phyloP scores from a whole-genome alignment of 2,329 filamentous ascomycete species.

The Allantophomopsis lycopodina region DNA sequence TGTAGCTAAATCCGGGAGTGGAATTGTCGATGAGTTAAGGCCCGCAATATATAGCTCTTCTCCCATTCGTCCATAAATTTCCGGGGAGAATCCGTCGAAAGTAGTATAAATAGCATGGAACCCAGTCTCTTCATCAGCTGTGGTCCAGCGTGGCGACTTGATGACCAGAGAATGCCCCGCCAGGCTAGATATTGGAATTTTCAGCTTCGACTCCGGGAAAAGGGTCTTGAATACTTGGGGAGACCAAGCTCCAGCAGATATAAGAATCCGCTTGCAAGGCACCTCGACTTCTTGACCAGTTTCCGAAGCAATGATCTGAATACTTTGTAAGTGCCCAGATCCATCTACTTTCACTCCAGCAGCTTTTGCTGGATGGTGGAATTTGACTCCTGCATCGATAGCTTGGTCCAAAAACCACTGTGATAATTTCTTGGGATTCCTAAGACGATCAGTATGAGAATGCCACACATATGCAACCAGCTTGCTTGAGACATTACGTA shows the following conservation, averaged over 20 bases:
- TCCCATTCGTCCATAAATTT: constrained; percentile 53
- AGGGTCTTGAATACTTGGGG: constrained; percentile 47
- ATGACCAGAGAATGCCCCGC: constrained; percentile 64
- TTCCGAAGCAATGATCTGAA: constrained; percentile 32
- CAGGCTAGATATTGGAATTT: constrained; percentile 44
- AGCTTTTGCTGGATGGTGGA: constrained; percentile 51
- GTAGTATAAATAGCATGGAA: constrained; percentile 60
- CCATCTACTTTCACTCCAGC: constrained; percentile 35
- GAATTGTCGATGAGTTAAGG: constrained; percentile 45
- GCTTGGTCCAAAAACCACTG: constrained; percentile 48
- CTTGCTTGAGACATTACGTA: constrained; percentile 21
- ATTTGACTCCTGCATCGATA: constrained; percentile 42
- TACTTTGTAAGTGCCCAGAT: constrained; percentile 32
- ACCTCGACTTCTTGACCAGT: constrained; percentile 34
- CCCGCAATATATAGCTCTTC: constrained; percentile 64
- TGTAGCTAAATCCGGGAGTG: constrained; percentile 42
- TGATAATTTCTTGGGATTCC: constrained; percentile 29
- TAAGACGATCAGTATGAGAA: too few relatives aligned
- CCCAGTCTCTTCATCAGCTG: constrained; percentile 25
- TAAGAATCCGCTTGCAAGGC: constrained; percentile 49
- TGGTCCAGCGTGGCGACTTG: constrained; percentile 38
- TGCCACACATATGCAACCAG: too few relatives aligned
- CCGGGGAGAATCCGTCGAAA: constrained; percentile 50
- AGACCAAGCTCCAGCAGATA: constrained; percentile 62
- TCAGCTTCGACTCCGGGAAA: constrained; percentile 39